Base-by-base conservation (phyloP, 139 green algal species). In the Gonium pectorale region DNA sequence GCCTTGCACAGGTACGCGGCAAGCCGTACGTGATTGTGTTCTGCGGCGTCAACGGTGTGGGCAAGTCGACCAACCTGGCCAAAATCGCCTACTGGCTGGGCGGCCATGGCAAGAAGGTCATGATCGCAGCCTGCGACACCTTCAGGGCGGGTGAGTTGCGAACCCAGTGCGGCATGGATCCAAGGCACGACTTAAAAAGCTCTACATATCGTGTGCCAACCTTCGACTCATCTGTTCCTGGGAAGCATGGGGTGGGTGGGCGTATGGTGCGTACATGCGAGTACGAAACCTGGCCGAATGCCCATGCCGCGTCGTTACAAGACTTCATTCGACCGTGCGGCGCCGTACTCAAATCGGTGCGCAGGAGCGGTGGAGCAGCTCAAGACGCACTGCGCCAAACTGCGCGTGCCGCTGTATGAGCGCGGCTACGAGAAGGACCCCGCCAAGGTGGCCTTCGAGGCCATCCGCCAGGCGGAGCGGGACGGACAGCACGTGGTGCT, bases 371-470 rank as follows among this genome's bases (percentile, higher is more conserved):
- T 99, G 83, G 97, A 99, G 92, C 97, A 99, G 93, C 93, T 99
- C 3, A 96, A 97, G 86, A 99, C 97, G 43, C 97, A 99, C 88
- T 97, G 94, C 79, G 86, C 87, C 5, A 89, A 97, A 2, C 90
- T 99, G 46, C 87, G 94, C 71, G 93, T 99, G 35, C 92, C 95
- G 3, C 93, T 99, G 85, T 99, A 98, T 80, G 98, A 99, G 93
- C 90, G 95, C 5, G 97, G 97, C 21, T 99, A 99, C 85, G 97
- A 99, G 90, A 99, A 99, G 92, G 98, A 99, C 91, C 97, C 97
- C 6, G 97, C 69, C 40, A 81, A 90, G 87, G 87, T 87, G 97
- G 97, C 97, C 1, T 92, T 79, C 56, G 98, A 99, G 90, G 97
- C 94, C 1, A 88, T 97, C 67, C 93, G 92, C 69, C 91, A 96